Percentiles rank a stretch among this genome's conserved stretches.
These are phyloP conservation scores for Passiflora organensis DNA, from an alignment of 345 rosid species.

Conservation along the genomic window DNA sequence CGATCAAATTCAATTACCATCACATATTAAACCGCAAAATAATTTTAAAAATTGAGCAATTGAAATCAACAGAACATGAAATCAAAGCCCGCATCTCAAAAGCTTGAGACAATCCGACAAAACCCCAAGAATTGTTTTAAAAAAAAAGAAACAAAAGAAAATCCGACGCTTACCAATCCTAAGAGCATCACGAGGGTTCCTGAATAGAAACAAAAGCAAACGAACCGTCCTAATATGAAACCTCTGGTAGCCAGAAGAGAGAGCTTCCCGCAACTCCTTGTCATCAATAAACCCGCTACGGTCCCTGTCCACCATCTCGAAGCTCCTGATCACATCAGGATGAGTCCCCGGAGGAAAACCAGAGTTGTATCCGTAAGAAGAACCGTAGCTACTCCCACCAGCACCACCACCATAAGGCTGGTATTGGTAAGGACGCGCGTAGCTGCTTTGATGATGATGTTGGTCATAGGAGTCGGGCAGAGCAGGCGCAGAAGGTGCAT, in stretches of 20 bases:
- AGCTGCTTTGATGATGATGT: slow-evolving; percentile 11
- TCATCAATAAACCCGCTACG: slow-evolving; percentile 64
- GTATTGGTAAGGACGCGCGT: not conserved
- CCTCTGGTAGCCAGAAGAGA: slow-evolving; percentile 43
- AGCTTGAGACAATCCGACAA: not conserved
- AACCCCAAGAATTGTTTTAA: not conserved
- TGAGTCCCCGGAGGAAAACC: slow-evolving; percentile 48
- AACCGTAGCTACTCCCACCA: slow-evolving; percentile 14
- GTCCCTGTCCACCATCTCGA: slow-evolving; percentile 54
- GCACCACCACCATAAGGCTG: slow-evolving; percentile 5
- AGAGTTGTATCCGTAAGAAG: slow-evolving; percentile 8
- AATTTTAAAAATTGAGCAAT: not conserved
- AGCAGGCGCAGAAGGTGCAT: slow-evolving; percentile 46
- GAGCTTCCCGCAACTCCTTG: slow-evolving; percentile 52
- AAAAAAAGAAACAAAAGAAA: not conserved
- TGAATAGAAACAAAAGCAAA: slow-evolving; percentile 62
- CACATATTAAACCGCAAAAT: not conserved
- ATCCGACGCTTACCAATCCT: slow-evolving; percentile 36
- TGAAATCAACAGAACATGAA: too few species aligned
- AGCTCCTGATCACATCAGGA: slow-evolving; percentile 48
- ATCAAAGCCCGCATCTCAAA: too few species aligned
- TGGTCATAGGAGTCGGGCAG: slow-evolving; percentile 29
- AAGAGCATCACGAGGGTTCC: slow-evolving; percentile 41
- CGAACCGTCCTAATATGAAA: slow-evolving; percentile 47
- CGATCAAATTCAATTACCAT: not conserved